Conservation (phyloP, 768 basidiomycete species). For the Panus rudis region DNA sequence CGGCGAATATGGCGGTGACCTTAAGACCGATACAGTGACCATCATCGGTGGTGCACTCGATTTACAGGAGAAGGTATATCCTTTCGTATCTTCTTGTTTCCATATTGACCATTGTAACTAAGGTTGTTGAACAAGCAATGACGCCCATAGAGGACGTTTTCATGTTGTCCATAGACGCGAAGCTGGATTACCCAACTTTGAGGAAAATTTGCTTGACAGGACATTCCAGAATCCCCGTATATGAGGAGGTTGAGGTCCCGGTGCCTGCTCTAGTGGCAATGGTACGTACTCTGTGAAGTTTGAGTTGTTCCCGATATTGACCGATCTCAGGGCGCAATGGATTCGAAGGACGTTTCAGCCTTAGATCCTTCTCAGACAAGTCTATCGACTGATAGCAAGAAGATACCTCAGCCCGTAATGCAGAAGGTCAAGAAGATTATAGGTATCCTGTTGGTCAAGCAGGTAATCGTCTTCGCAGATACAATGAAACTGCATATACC, state of each 20-base stretch:
- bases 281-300: conserved; percentile 1
- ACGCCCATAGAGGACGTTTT: conserved; percentile 74
- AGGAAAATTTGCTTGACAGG: conserved; percentile 74
- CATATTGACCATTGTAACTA: neutral
- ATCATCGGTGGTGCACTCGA: conserved; percentile 89
- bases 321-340: conserved; percentile 1
- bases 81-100: neutral
- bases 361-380: conserved; percentile 15
- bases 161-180: conserved; percentile 83
- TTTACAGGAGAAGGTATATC: conserved; percentile 76
- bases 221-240: conserved; percentile 81
- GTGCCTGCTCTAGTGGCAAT: conserved; percentile 15
- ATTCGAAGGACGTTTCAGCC: conserved; percentile 5
- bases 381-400: conserved; percentile 11
- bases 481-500: neutral
- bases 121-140: conserved; percentile 48
- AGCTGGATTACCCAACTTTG: conserved; percentile 74
- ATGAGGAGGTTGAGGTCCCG: conserved; percentile 74
- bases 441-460: conserved; percentile 83
- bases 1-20: conserved; percentile 74
- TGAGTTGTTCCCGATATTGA: neutral
- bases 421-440: conserved; percentile 73
- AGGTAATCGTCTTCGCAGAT: conserved; percentile 27
- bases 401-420: conserved; percentile 14
- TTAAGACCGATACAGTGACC: conserved; percentile 79